These are phyloP conservation scores for Aureobasidium pullulans DNA, from an alignment of 2,329 filamentous ascomycete species.

Conservation along the genomic window DNA sequence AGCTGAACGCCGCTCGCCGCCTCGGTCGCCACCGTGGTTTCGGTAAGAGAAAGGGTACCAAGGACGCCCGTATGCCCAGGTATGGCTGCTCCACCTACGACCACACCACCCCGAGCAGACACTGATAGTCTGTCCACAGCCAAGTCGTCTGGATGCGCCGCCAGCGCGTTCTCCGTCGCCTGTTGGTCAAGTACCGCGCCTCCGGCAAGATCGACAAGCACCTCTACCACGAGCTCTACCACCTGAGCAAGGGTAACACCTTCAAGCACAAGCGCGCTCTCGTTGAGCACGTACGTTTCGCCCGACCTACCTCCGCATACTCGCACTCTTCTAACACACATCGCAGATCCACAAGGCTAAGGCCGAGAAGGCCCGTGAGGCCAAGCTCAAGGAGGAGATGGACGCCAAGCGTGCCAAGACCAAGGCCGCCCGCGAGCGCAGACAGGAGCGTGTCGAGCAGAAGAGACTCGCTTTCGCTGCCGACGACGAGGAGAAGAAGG, in stretches of 20 bases:
- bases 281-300: conserved; percentile 91
- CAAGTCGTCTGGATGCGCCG: conserved; percentile 99
- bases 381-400: conserved; percentile 82
- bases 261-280: conserved; percentile 99
- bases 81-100: conserved; percentile 44
- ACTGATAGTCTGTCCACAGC: conserved; percentile 46
- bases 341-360: conserved; percentile 97
- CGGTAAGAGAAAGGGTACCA: conserved; percentile 99
- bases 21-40: conserved; percentile 98
- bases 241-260: conserved; percentile 99
- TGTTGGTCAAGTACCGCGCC: conserved; percentile 99
- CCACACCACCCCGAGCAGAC: conserved; percentile 5
- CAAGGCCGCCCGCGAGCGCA: conserved; percentile 99
- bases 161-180: conserved; percentile 96
- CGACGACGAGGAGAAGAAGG: conserved; percentile 50
- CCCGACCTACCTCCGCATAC: conserved; percentile 23
- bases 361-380: conserved; percentile 97
- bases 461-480: conserved; percentile 84
- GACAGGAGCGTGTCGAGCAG: conserved; percentile 80
- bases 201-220: conserved; percentile 99
- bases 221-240: conserved; percentile 99
- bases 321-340: conserved; percentile 14
- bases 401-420: conserved; percentile 94
- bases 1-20: conserved; percentile 87
- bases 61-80: conserved; percentile 98